Percentiles rank a stretch among this genome's conserved stretches.
phyloP scores from a whole-genome alignment of 1,284 basidiomycete species.

The Schizophyllum commune region DNA sequence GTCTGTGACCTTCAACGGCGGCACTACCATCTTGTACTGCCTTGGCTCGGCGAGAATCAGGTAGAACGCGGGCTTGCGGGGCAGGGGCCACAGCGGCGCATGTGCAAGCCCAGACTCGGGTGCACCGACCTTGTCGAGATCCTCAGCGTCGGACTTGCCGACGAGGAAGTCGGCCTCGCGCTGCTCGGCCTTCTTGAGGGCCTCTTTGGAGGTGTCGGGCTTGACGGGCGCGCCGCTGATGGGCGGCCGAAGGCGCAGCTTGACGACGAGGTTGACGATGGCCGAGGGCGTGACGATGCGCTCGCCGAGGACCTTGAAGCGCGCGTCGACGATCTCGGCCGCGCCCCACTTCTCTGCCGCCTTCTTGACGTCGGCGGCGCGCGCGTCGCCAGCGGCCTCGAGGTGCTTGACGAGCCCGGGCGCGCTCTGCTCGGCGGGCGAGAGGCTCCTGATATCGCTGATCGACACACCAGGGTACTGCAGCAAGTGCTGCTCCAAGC shows the following conservation, averaged over 20 bases:
- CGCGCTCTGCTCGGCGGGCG: slow-evolving; percentile 11
- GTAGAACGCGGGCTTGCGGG: slow-evolving; percentile 87
- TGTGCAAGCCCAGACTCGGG: slow-evolving; percentile 61
- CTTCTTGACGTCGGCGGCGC: slow-evolving; percentile 56
- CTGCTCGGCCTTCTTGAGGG: slow-evolving; percentile 44
- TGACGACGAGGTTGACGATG: slow-evolving; percentile 84
- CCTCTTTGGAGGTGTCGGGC: slow-evolving; percentile 44
- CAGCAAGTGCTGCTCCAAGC: neutral
- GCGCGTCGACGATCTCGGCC: slow-evolving; percentile 77
- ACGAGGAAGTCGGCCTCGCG: slow-evolving; percentile 64
- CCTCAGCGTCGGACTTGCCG: slow-evolving; percentile 57
- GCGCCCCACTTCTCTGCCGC: slow-evolving; percentile 72
- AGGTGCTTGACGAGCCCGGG: slow-evolving; percentile 42
- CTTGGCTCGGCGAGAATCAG: slow-evolving; percentile 90
- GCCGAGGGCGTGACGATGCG: slow-evolving; percentile 82
- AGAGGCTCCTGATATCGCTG: neutral
- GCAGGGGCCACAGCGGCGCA: slow-evolving; percentile 86
- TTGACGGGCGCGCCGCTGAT: slow-evolving; percentile 20
- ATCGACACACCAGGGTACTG: neutral
- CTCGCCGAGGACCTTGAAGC: slow-evolving; percentile 95
- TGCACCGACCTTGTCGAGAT: slow-evolving; percentile 23
- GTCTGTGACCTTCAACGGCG: slow-evolving; percentile 80
- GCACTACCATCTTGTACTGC: slow-evolving; percentile 83
- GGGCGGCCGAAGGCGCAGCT: slow-evolving; percentile 64
- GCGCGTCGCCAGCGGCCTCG: slow-evolving; percentile 44